A percentile compares a stretch with the other conserved stretches of the same genome.
phyloP scores from a whole-genome alignment of 2,329 filamentous ascomycete genomes.

The Bipolaris bicolor region DNA sequence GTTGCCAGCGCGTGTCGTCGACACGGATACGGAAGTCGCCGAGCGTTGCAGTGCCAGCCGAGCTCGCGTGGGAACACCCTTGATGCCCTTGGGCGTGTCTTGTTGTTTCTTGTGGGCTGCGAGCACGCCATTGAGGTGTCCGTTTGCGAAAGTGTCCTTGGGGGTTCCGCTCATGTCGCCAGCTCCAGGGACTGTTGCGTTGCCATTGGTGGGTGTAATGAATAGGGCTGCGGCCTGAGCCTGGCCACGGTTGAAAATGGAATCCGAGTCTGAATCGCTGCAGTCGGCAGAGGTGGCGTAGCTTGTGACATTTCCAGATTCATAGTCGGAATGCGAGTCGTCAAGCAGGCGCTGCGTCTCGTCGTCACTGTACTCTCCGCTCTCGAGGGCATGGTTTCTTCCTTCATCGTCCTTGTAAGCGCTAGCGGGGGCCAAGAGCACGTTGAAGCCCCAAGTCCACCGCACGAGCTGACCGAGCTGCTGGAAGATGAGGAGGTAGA shows the following conservation, averaged over 20 bases:
- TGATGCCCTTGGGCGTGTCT: conserved; percentile 41
- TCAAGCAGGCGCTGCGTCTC: conserved; percentile 49
- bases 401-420: conserved; percentile 69
- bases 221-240: conserved; percentile 40
- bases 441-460: conserved; percentile 98
- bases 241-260: conserved; percentile 37
- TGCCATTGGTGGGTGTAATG: conserved; percentile 57
- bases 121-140: conserved; percentile 43
- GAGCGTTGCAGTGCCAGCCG: conserved; percentile 27
- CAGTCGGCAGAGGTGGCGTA: conserved; percentile 43
- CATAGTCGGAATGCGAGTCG: conserved; percentile 54
- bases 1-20: conserved; percentile 41
- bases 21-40: conserved; percentile 29
- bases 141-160: conserved; percentile 46
- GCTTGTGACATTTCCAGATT: conserved; percentile 55
- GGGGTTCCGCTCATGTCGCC: conserved; percentile 49
- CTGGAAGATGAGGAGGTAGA: conserved; percentile 97
- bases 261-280: conserved; percentile 37
- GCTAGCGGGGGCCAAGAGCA: conserved; percentile 85
- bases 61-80: conserved; percentile 43
- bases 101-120: conserved; percentile 27
- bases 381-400: conserved; percentile 51
- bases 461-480: conserved; percentile 93
- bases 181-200: conserved; percentile 49
- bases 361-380: conserved; percentile 62